Percentiles rank a stretch among this genome's conserved stretches.
Evolutionary conservation across 2,329 filamentous ascomycete species (phyloP).

Genomic region (Aspergillus brasiliensis): DNA sequence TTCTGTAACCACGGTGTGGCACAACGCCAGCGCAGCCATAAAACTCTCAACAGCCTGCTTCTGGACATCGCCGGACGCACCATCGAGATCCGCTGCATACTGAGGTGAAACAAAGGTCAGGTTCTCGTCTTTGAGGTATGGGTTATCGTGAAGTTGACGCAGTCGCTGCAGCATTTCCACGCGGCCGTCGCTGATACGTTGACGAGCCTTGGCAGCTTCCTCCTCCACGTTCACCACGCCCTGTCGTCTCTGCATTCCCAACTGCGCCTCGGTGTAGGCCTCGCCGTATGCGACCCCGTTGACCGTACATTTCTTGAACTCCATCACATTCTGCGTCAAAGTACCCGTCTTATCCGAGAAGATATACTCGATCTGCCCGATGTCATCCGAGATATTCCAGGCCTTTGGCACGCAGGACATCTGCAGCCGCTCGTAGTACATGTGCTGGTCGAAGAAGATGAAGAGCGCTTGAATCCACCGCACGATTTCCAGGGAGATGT

Average conservation of each 20-base stretch:
- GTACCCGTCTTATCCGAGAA: conserved; percentile 94
- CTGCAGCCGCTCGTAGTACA: conserved; percentile 4
- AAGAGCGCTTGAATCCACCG: conserved; percentile 5
- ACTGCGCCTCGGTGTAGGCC: conserved; percentile 3
- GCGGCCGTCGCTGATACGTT: conserved; percentile 2
- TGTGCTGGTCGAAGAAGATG: conserved; percentile 1
- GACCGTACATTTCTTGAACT: conserved; percentile 82
- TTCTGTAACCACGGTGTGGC: conserved; percentile 9
- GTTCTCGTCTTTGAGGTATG: conserved; percentile 3
- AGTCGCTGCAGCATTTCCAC: conserved; percentile 5
- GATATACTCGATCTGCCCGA: conserved; percentile 94
- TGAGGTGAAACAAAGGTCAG: conserved; percentile 4
- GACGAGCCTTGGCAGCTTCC: conserved; percentile 8
- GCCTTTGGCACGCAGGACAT: conserved; percentile 5
- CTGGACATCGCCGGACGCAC: conserved; percentile 3
- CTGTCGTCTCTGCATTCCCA: conserved; percentile 8
- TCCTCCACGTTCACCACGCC: conserved; percentile 5
- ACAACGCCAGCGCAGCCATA: conserved; percentile 1
- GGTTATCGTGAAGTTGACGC: conserved; percentile 8
- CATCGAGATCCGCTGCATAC: conserved; percentile 1
- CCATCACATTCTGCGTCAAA: conserved; percentile 90
- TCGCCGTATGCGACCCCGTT: conserved; percentile 4
- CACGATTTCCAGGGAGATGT: conserved; percentile 7
- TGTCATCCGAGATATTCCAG: conserved; percentile 7
- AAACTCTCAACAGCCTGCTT: neutral